Percentiles rank a stretch among this genome's conserved stretches.
Evolutionary conservation across 192 early-diverging fungal species (phyloP).

Genomic region (Podila epigama): DNA sequence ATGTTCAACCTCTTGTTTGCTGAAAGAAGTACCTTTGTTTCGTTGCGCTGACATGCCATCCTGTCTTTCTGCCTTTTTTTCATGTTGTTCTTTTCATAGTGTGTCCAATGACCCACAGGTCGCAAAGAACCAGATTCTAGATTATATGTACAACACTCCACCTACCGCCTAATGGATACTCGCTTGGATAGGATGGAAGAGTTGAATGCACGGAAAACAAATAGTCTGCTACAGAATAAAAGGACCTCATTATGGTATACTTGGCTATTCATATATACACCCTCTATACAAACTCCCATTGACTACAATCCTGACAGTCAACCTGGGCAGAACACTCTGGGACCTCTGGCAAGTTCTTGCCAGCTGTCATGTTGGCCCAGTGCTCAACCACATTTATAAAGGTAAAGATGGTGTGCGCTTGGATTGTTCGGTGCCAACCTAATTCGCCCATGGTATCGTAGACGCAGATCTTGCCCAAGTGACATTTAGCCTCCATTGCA

Average conservation of each 20-base stretch:
- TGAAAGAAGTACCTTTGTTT: background rate
- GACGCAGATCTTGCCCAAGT: slow-evolving; percentile 69
- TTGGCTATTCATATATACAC: too few relatives aligned
- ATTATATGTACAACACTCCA: slow-evolving; percentile 37
- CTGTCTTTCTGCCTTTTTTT: background rate
- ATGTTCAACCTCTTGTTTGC: too few relatives aligned
- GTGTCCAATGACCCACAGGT: slow-evolving; percentile 42
- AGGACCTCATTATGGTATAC: too few relatives aligned
- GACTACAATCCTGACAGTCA: slow-evolving; percentile 77
- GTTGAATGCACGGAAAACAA: too few relatives aligned
- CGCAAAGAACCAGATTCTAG: slow-evolving; percentile 43
- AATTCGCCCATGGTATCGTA: slow-evolving; percentile 71
- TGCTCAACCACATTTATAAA: slow-evolving; percentile 67
- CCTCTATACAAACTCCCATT: slow-evolving; percentile 74
- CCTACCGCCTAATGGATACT: background rate
- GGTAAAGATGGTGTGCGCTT: slow-evolving; percentile 76
- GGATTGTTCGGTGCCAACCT: slow-evolving; percentile 70
- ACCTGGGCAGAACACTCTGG: slow-evolving; percentile 28
- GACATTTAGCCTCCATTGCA: slow-evolving; percentile 75
- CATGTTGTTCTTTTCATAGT: slow-evolving; percentile 3
- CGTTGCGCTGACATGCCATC: too few relatives aligned
- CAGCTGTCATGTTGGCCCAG: slow-evolving; percentile 29
- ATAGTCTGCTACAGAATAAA: too few relatives aligned
- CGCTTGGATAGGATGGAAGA: too few relatives aligned
- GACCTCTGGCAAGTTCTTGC: slow-evolving; percentile 12